Conservation (phyloP, 805 yeast species). For the Candida insectalens region DNA sequence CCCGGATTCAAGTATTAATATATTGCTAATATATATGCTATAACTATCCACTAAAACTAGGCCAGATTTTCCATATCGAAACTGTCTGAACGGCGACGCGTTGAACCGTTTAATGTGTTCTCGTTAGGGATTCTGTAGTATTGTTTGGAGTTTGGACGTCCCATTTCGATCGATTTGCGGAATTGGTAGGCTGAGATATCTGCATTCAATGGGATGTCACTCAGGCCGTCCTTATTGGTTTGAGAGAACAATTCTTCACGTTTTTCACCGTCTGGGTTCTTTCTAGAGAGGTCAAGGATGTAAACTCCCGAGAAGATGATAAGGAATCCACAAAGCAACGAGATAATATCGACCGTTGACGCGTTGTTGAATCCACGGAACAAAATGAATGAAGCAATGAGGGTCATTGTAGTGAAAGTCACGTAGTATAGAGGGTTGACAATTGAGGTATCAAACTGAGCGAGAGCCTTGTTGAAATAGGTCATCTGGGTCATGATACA, state of each 20-base stretch:
- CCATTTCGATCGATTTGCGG: slow-evolving; percentile 65
- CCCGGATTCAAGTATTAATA: too few species aligned
- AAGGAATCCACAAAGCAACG: slow-evolving; percentile 75
- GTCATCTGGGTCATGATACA: slow-evolving; percentile 90
- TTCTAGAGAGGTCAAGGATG: slow-evolving; percentile 67
- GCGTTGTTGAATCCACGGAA: slow-evolving; percentile 85
- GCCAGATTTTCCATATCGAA: slow-evolving; percentile 17
- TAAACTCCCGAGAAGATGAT: slow-evolving; percentile 85
- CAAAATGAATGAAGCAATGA: slow-evolving; percentile 75
- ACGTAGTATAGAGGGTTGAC: slow-evolving; percentile 89
- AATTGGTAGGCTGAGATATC: slow-evolving; percentile 68
- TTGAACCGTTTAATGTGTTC: slow-evolving; percentile 32
- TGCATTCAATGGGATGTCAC: slow-evolving; percentile 71
- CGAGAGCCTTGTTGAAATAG: slow-evolving; percentile 86
- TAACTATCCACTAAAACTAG: too few species aligned
- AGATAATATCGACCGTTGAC: slow-evolving; percentile 67
- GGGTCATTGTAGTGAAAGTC: slow-evolving; percentile 81
- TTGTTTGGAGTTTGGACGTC: slow-evolving; percentile 26
- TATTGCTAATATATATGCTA: too few species aligned
- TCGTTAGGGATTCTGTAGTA: slow-evolving; percentile 14
- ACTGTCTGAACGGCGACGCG: slow-evolving; percentile 53
- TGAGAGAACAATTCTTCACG: slow-evolving; percentile 31
- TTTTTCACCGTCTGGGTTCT: slow-evolving; percentile 36
- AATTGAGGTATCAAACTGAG: slow-evolving; percentile 86
- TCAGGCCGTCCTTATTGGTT: slow-evolving; percentile 37